Evolutionary conservation across 1,284 basidiomycete genomes (phyloP), one percentile per base, ranked within the genome.

Genomic region (Neonothopanus nambi): DNA sequence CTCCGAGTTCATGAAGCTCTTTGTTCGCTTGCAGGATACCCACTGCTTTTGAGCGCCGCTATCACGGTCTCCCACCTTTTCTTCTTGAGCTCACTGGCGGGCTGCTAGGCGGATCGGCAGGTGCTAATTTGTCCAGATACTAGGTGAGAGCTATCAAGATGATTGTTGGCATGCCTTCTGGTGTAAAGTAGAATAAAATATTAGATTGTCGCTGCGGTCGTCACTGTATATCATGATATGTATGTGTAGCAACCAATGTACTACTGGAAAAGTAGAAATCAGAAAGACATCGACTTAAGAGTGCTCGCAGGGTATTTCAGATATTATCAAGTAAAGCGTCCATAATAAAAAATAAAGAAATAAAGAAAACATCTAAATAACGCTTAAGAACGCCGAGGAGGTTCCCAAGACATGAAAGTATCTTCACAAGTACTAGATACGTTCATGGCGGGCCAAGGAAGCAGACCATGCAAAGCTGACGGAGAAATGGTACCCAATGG

Each of bases 381-480:
- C n/a, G n/a, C 40, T 37, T 35, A 51, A 43, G 26, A 6, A 4
- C 42, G 43, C 24, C 38, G 51, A 18, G 57, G 13, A 17, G 54
- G 57, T 33, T 58, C 51, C 54, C 54, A 58, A n/a, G 54, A 46
- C 54, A 55, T 59, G 28, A 55, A 52, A 11, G 42, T 35, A 24
- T 58, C 57, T 18, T 52, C 47, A 35, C 17, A 49, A 23, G 13
- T 17, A 28, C 18, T 26, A 13, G 12, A 12, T 15, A 18, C 21
- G 42, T 21, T 42, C 12, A 18, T 24, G 12, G 42, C n/a, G 42
- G 23, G 30, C 42, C 33, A 18, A 44, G 38, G 24, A n/a, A 44
- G 26, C 26, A 28, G 26, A 28, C 26, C 26, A 28, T 5, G 26
- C 11, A 28, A 35, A 28, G 20, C 23, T 17, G 47, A 37, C 2